A percentile compares a stretch with the other conserved stretches of the same genome.
phyloP scores from a whole-genome alignment of 2,329 filamentous ascomycete genomes.

The Rhytidhysteron rufulum region DNA sequence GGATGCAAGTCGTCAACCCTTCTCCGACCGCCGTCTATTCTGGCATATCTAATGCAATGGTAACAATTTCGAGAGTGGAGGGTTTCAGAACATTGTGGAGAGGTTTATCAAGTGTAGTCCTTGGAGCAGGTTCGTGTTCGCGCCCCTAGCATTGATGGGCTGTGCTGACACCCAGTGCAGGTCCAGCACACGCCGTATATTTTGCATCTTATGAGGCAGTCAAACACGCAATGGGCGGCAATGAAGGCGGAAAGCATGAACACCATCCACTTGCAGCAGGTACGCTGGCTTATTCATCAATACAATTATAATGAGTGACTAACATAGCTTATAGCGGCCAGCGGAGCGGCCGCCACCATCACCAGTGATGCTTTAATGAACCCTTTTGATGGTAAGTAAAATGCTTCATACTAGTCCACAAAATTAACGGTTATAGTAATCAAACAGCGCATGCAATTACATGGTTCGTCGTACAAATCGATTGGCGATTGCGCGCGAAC shows the following conservation, averaged over 20 bases:
- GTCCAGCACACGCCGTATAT: constrained; percentile 94
- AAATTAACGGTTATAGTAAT: constrained; percentile 63
- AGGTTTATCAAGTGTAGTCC: constrained; percentile 91
- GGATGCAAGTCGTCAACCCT: constrained; percentile 94
- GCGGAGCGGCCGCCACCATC: constrained; percentile 91
- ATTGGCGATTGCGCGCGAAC: constrained; percentile 82
- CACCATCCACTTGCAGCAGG: constrained; percentile 93
- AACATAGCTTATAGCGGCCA: constrained; percentile 65
- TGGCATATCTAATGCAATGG: constrained; percentile 86
- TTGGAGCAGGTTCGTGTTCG: constrained; percentile 71
- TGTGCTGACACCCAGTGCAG: constrained; percentile 48
- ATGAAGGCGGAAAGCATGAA: constrained; percentile 76
- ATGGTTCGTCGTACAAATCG: constrained; percentile 87
- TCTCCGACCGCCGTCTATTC: constrained; percentile 77
- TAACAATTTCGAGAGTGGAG: constrained; percentile 86
- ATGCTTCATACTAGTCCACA: neutral
- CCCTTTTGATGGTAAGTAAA: constrained; percentile 82
- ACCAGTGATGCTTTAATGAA: constrained; percentile 99
- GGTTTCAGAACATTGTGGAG: constrained; percentile 91
- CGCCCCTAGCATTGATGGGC: constrained; percentile 1
- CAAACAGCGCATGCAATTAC: constrained; percentile 99
- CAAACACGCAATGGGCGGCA: constrained; percentile 93
- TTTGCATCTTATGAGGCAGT: constrained; percentile 98
- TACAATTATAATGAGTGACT: constrained; percentile 29
- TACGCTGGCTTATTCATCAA: constrained; percentile 45